These are phyloP conservation scores for Agaricales sp. DNA, from an alignment of 1,284 basidiomycete species.

Conservation along the genomic window DNA sequence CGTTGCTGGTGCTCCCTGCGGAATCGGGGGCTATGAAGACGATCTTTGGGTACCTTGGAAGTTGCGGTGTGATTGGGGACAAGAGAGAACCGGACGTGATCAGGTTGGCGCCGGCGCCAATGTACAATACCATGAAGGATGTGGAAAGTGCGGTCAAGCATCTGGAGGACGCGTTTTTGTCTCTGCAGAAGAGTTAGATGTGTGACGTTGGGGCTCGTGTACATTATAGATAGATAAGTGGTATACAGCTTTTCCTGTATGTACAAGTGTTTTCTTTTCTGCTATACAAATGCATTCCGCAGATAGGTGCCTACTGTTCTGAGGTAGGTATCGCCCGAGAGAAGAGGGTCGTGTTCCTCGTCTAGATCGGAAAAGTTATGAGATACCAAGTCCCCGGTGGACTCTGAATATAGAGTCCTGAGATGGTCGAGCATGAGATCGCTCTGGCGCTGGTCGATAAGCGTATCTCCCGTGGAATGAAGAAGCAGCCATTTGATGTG, in stretches of 20 bases:
- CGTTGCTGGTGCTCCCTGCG: conserved; percentile 65
- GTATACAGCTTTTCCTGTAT: background rate
- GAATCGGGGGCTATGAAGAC: conserved; percentile 60
- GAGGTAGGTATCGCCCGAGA: background rate
- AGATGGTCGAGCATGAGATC: conserved; percentile 46
- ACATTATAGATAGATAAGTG: background rate
- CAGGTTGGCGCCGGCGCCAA: conserved; percentile 70
- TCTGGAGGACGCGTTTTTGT: conserved; percentile 47
- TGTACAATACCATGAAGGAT: conserved; percentile 79
- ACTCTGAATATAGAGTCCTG: conserved; percentile 20
- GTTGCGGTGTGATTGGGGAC: conserved; percentile 79
- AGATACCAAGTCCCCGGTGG: background rate
- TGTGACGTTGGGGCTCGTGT: background rate
- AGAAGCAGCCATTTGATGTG: conserved; percentile 53
- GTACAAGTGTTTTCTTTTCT: background rate
- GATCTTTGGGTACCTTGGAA: conserved; percentile 52
- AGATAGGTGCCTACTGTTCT: background rate
- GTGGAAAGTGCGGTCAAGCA: conserved; percentile 57
- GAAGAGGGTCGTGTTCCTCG: background rate
- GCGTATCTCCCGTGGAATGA: conserved; percentile 61
- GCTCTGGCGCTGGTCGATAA: conserved; percentile 57
- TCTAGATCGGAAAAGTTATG: background rate
- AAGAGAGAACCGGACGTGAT: conserved; percentile 88
- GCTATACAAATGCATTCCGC: background rate
- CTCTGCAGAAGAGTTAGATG: conserved; percentile 5